These are phyloP conservation scores for Cucumis cinereus DNA, from an alignment of 306 rosid species.

Conservation along the genomic window DNA sequence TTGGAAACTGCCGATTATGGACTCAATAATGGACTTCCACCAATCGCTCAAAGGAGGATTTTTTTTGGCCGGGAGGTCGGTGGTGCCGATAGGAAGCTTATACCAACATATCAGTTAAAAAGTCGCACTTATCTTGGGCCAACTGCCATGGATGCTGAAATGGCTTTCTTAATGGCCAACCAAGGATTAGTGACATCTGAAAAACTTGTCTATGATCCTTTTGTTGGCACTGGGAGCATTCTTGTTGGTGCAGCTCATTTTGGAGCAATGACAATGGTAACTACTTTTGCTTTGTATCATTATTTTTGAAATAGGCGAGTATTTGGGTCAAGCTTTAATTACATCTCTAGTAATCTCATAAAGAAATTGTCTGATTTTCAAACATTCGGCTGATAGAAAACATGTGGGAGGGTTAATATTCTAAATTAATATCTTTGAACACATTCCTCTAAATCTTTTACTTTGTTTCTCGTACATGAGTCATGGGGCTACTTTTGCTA, in stretches of 20 bases:
- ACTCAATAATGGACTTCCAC: slow-evolving; percentile 83
- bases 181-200: slow-evolving; percentile 73
- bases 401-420: neutral
- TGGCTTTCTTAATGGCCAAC: slow-evolving; percentile 94
- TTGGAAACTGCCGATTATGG: slow-evolving; percentile 72
- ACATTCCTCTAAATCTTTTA: neutral
- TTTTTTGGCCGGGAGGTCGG: slow-evolving; percentile 95
- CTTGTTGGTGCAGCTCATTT: slow-evolving; percentile 86
- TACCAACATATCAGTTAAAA: slow-evolving; percentile 90
- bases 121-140: slow-evolving; percentile 95
- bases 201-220: slow-evolving; percentile 83
- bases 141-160: slow-evolving; percentile 99
- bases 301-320: neutral
- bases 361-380: neutral
- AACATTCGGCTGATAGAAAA: neutral
- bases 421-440: neutral
- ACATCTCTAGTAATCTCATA: neutral
- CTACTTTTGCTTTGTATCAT: neutral
- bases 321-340: too few relatives aligned
- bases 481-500: slow-evolving; percentile 28
- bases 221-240: slow-evolving; percentile 94
- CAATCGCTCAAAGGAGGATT: slow-evolving; percentile 47
- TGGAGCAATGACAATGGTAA: slow-evolving; percentile 96
- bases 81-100: slow-evolving; percentile 72
- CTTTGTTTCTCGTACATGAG: neutral